phyloP scores from a whole-genome alignment of 1,284 basidiomycete genomes.

The Ceratobasidium theobromae region DNA sequence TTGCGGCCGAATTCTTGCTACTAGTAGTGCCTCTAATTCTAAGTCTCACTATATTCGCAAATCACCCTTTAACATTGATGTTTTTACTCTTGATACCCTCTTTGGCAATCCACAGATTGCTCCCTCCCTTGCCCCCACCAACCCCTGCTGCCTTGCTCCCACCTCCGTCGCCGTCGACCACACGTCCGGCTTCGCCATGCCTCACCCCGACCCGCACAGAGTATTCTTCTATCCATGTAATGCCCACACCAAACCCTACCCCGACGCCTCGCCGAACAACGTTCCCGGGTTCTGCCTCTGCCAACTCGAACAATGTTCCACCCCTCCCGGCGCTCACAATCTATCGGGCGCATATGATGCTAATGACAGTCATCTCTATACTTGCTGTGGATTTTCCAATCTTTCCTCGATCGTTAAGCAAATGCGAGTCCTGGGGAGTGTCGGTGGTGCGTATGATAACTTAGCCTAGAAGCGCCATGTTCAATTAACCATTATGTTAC shows the following conservation, averaged over 20 bases:
- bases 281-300: conserved; percentile 16
- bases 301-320: conserved; percentile 7
- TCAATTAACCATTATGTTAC: conserved; percentile 29
- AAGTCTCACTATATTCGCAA: conserved; percentile 74
- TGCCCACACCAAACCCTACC: conserved; percentile 36
- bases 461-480: not conserved
- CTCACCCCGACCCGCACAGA: conserved; percentile 40
- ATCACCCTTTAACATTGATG: conserved; percentile 57
- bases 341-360: conserved; percentile 94
- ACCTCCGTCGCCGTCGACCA: conserved; percentile 45
- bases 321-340: conserved; percentile 76
- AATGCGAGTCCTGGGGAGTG: conserved; percentile 93
- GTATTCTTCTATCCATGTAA: conserved; percentile 20
- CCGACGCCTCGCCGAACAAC: conserved; percentile 21
- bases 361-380: conserved; percentile 89
- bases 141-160: conserved; percentile 11
- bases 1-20: conserved; percentile 56
- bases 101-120: conserved; percentile 39
- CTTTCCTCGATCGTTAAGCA: conserved; percentile 86
- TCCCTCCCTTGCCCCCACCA: conserved; percentile 4
- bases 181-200: conserved; percentile 45
- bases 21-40: conserved; percentile 77
- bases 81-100: conserved; percentile 53
- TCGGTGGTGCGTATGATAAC: conserved; percentile 65
- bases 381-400: conserved; percentile 95